Evolutionary conservation across 2,329 filamentous ascomycete species (phyloP), one percentile per base, ranked within the genome.

Genomic region (Drechslera avenae): DNA sequence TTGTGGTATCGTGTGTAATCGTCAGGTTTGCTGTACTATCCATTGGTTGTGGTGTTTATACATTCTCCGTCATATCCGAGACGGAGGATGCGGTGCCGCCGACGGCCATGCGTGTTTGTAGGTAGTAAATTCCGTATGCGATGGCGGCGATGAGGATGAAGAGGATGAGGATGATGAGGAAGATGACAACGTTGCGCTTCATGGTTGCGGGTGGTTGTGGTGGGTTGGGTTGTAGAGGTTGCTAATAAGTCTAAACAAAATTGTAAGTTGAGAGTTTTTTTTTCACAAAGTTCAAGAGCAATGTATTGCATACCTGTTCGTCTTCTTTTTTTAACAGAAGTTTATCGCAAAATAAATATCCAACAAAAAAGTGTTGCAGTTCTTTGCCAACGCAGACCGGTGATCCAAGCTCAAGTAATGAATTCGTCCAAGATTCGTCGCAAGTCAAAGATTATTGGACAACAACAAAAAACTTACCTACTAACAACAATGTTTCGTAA

Each of bases 131-230:
- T 36, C 71, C 57, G 68, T 79, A 80, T 37, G 73, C 78, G 67
- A 80, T 78, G 21, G 78, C 63, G 23, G 75, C 76, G 44, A 80
- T 76, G 42, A 80, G 71, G 63, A 80, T 72, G 73, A 81, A 79
- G 63, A 81, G 78, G 67, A 80, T 75, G 61, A 81, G 73, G 67
- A 81, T 76, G 68, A 81, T 80, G 62, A 79, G 70, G 69, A 78
- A 78, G 71, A 81, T 78, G 72, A 78, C 77, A 57, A 81, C 71
- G 70, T 81, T 81, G 69, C 77, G 76, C 68, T 78, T 71, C 78
- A 81, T 81, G 37, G 42, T 76, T 54, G 51, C 41, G 46, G 36
- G 36, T 40, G 34, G 34, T 30, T 13, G 35, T 21, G 32, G 30
- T 18, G 30, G 16, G 30, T 41, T 14, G 13, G 28, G 21, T 46